Conservation (phyloP, 805 yeast genomes). For the Teunomyces aglyptinius region DNA sequence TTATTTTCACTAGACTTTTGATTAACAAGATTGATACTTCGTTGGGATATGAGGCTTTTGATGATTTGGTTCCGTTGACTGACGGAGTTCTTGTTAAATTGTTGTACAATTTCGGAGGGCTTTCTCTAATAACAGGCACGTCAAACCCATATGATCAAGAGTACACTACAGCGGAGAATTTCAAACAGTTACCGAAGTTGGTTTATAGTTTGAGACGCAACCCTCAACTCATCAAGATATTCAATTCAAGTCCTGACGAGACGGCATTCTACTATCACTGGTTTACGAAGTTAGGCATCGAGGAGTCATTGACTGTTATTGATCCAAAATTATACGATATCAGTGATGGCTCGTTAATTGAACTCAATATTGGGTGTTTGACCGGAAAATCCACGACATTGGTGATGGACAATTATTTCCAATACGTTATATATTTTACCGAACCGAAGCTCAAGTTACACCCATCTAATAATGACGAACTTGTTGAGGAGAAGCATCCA, state of each 20-base stretch:
- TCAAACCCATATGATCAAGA: constrained; percentile 24
- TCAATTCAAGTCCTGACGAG: constrained; percentile 46
- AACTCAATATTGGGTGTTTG: constrained; percentile 15
- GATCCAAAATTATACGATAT: constrained; percentile 27
- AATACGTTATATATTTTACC: constrained; percentile 23
- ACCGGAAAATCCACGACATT: constrained; percentile 14
- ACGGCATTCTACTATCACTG: constrained; percentile 40
- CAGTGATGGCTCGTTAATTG: constrained; percentile 11
- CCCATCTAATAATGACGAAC: constrained; percentile 25
- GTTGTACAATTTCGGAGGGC: constrained; percentile 28
- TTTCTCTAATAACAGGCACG: constrained; percentile 8
- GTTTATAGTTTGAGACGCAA: constrained; percentile 35
- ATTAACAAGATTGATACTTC: constrained; percentile 34
- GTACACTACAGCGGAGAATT: constrained; percentile 25
- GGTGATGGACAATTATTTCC: constrained; percentile 30
- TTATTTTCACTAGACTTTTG: constrained; percentile 29
- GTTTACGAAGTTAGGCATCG: constrained; percentile 20
- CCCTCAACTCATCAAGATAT: constrained; percentile 34
- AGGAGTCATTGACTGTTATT: constrained; percentile 22
- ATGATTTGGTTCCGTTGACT: constrained; percentile 21
- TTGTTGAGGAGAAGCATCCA: constrained; percentile 11
- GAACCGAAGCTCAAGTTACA: constrained; percentile 20
- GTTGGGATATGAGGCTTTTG: constrained; percentile 33
- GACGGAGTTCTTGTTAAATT: constrained; percentile 28
- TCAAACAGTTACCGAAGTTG: constrained; percentile 27